These are phyloP conservation scores for Populus euphratica DNA, from an alignment of 345 rosid species.

Conservation along the genomic window DNA sequence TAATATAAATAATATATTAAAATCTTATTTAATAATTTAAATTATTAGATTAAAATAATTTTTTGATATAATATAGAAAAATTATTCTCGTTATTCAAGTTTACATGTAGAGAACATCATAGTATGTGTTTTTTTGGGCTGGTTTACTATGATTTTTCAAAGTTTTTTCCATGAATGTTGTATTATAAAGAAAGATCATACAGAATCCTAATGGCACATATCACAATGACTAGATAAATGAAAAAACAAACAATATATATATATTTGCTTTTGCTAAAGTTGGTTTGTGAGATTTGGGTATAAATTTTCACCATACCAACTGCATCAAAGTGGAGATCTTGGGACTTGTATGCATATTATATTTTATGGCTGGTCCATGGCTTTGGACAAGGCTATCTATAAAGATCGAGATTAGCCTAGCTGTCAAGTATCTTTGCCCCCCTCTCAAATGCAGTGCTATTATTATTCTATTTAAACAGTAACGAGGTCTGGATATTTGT, in stretches of 20 bases:
- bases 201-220: background rate
- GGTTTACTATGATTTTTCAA: background rate
- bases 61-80: too few relatives aligned
- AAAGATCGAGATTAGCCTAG: slow-evolving; percentile 19
- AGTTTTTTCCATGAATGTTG: background rate
- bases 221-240: background rate
- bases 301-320: background rate
- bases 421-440: slow-evolving; percentile 12
- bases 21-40: rapidly evolving
- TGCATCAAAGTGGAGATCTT: slow-evolving; percentile 5
- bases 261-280: background rate
- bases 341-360: background rate
- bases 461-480: background rate
- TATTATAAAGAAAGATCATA: background rate
- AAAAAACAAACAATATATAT: too few relatives aligned
- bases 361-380: background rate
- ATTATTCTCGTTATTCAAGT: too few relatives aligned
- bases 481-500: background rate
- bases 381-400: background rate
- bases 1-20: too few relatives aligned
- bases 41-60: rapidly evolving
- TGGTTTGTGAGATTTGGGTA: background rate
- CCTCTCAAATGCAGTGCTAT: background rate
- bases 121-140: too few relatives aligned
- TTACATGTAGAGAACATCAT: too few relatives aligned